Base-by-base conservation (phyloP, 305 asterid genomes). In the Petunia hybrid region DNA sequence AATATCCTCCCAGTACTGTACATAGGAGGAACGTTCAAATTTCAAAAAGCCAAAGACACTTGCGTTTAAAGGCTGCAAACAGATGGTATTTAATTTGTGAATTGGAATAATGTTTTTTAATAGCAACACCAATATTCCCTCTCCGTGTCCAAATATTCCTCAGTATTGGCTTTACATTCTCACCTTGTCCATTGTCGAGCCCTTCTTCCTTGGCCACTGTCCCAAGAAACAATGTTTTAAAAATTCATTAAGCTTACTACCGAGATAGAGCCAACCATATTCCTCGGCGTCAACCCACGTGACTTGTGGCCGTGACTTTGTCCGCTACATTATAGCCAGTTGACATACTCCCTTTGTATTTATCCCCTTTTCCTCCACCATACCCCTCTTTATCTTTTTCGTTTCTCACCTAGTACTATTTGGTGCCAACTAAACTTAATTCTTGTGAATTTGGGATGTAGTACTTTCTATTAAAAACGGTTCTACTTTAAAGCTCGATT, bases 231-330 rank as follows among this genome's bases (percentile, higher is more conserved):
- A 61, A 40, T 9, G 6, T 43, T 75, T 2, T 3, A 31, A n/a
- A 8, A 82, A 16, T 12, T 22, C 55, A 83, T 12, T 45, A 59
- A 57, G 62, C 5, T 38, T 61, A 61, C 31, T 61, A 22, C 39
- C 38, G 40, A 70, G 69, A 45, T 39, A 59, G 53, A 77, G 31
- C 82, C 80, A 80, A 76, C 88, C 92, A 84, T 62, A 87, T 88
- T 89, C 87, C 90, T 77, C 90, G 92, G 91, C 89, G 87, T 80
- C 86, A 85, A 88, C 84, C 88, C 95, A 90, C 92, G 94, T 90
- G 93, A 90, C 90, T 75, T 80, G 81, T 59, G 83, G 84, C 84
- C 84, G 85, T 82, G 89, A 81, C 87, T 67, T 75, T 81, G 77
- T 85, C 88, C 6, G 1, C 55, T 48, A 65, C 65, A 36, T 77